phyloP scores from a whole-genome alignment of 164 flowering plant species.

The grape (Vitis vinifera) region DNA sequence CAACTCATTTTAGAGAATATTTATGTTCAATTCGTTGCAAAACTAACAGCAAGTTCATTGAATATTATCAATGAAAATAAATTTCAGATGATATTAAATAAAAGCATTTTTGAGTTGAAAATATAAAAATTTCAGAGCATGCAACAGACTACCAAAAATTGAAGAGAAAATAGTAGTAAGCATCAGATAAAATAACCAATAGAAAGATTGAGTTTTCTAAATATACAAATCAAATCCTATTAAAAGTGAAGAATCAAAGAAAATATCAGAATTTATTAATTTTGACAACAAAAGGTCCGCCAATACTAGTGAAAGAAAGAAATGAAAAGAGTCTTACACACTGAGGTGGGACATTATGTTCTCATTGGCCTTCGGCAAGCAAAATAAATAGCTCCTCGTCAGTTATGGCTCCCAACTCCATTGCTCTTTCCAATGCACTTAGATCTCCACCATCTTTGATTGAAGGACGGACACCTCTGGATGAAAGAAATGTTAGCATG shows the following conservation, averaged over 20 bases:
- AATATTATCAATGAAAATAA: too few species aligned
- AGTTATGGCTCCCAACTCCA: conserved; percentile 93
- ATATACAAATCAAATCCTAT: too few species aligned
- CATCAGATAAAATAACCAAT: too few species aligned
- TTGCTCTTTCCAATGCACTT: conserved; percentile 77
- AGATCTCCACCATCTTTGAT: conserved; percentile 79
- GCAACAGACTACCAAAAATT: too few species aligned
- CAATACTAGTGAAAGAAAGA: conserved; percentile 8
- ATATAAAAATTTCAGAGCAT: too few species aligned
- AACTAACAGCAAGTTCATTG: too few species aligned
- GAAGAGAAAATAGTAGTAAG: too few species aligned
- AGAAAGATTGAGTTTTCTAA: too few species aligned
- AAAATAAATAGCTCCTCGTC: conserved; percentile 82
- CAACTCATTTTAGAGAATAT: too few species aligned
- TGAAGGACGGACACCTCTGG: conserved; percentile 77
- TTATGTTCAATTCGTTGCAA: too few species aligned
- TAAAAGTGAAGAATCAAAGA: not conserved
- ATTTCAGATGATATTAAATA: too few species aligned
- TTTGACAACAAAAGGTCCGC: not conserved
- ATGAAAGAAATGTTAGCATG: conserved; percentile 2
- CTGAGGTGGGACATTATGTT: not conserved
- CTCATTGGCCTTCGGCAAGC: conserved; percentile 56
- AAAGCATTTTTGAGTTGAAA: too few species aligned
- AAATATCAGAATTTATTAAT: not conserved
- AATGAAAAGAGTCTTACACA: conserved; percentile 1